Base-by-base conservation (phyloP, 1,284 basidiomycete genomes). In the Trichosporon sp. region DNA sequence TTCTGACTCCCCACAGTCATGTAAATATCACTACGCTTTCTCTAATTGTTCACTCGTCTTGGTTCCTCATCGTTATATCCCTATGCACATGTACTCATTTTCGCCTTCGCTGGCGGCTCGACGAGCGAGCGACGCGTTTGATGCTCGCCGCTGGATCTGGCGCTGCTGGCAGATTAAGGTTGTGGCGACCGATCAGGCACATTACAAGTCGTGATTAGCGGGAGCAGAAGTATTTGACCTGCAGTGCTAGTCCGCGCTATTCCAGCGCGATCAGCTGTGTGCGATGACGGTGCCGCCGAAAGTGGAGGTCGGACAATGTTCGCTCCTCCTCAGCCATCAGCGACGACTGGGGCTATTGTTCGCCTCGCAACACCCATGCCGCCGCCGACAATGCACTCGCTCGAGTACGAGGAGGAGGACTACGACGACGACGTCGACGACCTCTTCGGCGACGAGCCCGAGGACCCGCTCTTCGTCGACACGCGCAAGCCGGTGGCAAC, bases 321-420 rank as follows among this genome's bases (percentile, higher is more conserved):
- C 29, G 12, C 58, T n/a, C 15, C 31, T 62, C 27, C 27, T 25
- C 31, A 9, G 21, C n/a, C 58, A 35, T 31, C 18, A 42, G 21
- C 23, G 27, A 25, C 21, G 47, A 3, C 38, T 9, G 7, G 15
- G 15, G 15, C 13, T 21, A 21, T 51, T 25, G 47, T 58, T 31
- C 53, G 51, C 51, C 18, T 29, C 18, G 18, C 53, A 29, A 11
- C 31, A 18, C 44, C 44, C 25, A 13, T 15, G n/a, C 31, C 42
- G 34, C 62, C n/a, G n/a, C n/a, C n/a, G n/a, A 35, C 38, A 13
- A 73, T 73, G 72, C 64, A 66, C 53, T 31, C 60, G n/a, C 74
- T 75, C 18, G 76, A 75, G 62, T 77, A 77, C 64, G 76, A 68
- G 32, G 80, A 77, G 29, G 75, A 78, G 58, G 76, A 75, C 31